phyloP scores from a whole-genome alignment of 305 asterid genomes.

The Fraxinus paxiana region DNA sequence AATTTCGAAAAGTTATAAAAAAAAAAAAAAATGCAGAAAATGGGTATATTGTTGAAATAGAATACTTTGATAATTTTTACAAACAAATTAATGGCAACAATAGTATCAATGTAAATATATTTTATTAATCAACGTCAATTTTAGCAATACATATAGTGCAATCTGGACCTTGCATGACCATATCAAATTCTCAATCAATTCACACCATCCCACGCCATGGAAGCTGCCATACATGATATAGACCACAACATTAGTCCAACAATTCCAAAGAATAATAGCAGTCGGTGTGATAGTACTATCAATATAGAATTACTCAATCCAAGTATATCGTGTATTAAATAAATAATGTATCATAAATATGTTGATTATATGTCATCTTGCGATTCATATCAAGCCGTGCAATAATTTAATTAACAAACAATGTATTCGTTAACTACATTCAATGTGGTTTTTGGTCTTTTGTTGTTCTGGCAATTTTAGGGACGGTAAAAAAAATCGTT shows the following conservation, averaged over 20 bases:
- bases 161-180: neutral
- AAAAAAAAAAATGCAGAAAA: neutral
- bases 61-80: neutral
- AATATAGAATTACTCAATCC: neutral
- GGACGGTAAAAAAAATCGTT: neutral
- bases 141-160: neutral
- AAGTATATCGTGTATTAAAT: neutral
- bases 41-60: neutral
- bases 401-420: neutral
- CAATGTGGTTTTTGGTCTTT: neutral
- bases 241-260: neutral
- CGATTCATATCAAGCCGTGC: neutral
- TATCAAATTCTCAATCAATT: conserved; percentile 22
- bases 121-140: neutral
- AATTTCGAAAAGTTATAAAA: neutral
- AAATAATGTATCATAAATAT: neutral
- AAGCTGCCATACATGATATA: conserved; percentile 36
- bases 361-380: neutral
- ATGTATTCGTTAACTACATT: neutral
- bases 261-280: neutral
- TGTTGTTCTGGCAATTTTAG: neutral
- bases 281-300: neutral
- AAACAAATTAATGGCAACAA: neutral
- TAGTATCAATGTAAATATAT: neutral
- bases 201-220: conserved; percentile 52